Evolutionary conservation across 495 filamentous ascomycete genomes (phyloP), one percentile per base, ranked within the genome.

Genomic region (Penicillium goetzii): DNA sequence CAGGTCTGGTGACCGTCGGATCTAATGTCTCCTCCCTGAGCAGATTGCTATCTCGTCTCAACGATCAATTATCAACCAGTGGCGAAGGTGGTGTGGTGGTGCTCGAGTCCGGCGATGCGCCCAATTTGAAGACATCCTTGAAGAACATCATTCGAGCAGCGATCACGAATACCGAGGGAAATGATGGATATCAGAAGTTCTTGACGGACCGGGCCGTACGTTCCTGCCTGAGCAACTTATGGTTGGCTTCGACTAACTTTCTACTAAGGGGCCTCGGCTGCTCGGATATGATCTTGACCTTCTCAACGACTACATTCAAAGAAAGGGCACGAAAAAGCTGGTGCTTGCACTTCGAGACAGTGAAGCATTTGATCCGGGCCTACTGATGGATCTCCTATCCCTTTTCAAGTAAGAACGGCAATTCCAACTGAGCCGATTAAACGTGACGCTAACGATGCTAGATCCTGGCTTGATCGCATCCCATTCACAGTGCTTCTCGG

Each of bases 281-380:
- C 83, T 98, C n/a, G 90, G 90, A 64, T 98, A 98, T 69, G 96
- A 98, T 70, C 81, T 98, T 14, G 89, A 94, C 66, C 83, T 90
- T n/a, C 81, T 99, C 9, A 77, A 88, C 59, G 85, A 88, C 32
- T 86, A 86, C 69, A 81, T 92, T 15, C 80, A 80, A 47, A 77
- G 76, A 56, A 81, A 85, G 45, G 72, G 76, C 10, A 83, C 83
- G 28, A 77, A 83, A 36, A 86, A 87, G 60, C 80, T 97, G 33
- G 80, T 94, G 9, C 73, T 99, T 23, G 88, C 89, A 15, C 88
- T 99, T 56, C 88, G 91, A 69, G 96, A 98, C 71, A 96, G 90
- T 62, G 96, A 99, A 74, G 93, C 90, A 6, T 97, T 98, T 70
- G 93, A 97, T 68, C 84, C 83, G 36, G 80, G 75, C n/a, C 74